Conservation (phyloP, 179 eudicot species). For the Spergularia azorica region DNA sequence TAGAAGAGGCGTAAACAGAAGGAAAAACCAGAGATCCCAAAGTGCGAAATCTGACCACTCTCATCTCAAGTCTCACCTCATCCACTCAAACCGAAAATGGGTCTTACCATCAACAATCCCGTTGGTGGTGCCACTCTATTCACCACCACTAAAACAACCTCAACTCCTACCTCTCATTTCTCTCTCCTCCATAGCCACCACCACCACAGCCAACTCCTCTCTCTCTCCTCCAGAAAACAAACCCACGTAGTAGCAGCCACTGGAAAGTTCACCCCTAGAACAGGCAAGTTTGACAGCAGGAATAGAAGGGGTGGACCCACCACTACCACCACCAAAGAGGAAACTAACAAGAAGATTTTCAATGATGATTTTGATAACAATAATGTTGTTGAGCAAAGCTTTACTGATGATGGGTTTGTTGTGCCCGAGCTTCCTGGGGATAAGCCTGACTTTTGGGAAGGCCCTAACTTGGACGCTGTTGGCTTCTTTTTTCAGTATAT, state of each 20-base stretch:
- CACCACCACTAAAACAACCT: conserved; percentile 19
- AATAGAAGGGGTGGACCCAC: conserved; percentile 41
- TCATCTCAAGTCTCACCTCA: conserved; percentile 16
- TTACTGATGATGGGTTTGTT: conserved; percentile 57
- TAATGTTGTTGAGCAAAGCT: conserved; percentile 15
- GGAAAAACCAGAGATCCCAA: background rate
- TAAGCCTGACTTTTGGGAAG: conserved; percentile 75
- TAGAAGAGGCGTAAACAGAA: background rate
- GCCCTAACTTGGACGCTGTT: conserved; percentile 72
- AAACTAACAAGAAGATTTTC: background rate
- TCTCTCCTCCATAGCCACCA: conserved; percentile 18
- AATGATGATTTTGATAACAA: conserved; percentile 17
- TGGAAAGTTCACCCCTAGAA: conserved; percentile 52
- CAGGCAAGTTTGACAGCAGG: conserved; percentile 73
- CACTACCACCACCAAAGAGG: conserved; percentile 45
- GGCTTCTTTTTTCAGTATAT: conserved; percentile 89
- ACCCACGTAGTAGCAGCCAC: conserved; percentile 52
- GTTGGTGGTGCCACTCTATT: conserved; percentile 20
- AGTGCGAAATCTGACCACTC: background rate
- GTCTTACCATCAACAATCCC: conserved; percentile 37
- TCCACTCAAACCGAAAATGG: conserved; percentile 35
- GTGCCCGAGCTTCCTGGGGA: conserved; percentile 74
- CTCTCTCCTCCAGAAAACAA: conserved; percentile 28
- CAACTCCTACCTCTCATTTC: conserved; percentile 17
- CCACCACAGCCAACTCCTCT: conserved; percentile 24